Base-by-base conservation (phyloP, 768 basidiomycete genomes). In the Russula virescens region DNA sequence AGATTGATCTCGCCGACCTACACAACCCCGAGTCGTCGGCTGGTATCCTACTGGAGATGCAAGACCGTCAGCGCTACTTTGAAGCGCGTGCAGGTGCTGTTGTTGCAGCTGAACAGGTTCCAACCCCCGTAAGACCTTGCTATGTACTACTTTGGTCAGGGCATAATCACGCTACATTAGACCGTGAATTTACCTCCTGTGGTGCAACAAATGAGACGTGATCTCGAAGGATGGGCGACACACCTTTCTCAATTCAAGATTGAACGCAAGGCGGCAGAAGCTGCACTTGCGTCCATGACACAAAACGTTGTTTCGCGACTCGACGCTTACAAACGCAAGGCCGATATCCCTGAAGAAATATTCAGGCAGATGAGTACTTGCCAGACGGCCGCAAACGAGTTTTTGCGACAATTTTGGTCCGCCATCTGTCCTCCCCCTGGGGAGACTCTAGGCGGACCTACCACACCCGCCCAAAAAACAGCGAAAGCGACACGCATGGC, bases 381-480 rank as follows among this genome's bases (percentile, higher is more conserved):
- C 69, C 94, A 97, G 70, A 92, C 92, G 1, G 89, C 95, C 3
- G 88, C 95, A 13, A 94, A 93, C 69, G 97, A 99, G 71, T 97
- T 98, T 72, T 79, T 99, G 16, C 86, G 96, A 31, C 97, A 98
- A 72, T 98, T 94, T 72, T 98, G 95, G 94, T 81, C 87, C 2
- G 83, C 93, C 2, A 82, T 90, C 54, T 89, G 93, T 65, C 95
- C 94, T 6, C 84, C 88, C 7, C 73, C 80, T 0, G 76, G 80
- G 19, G 89, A 81, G 58, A 78, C 81, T 0, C 71, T 82, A 3
- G 75, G 77, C 5, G 53, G 65, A 21, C 67, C 75, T 0, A 76
- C 83, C 2, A 86, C 85, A 0, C 80, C 85, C 3, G 80, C 82
- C 0, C 91, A 96, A 70, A 85, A 87, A 67, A 80, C 83, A 1